phyloP scores from a whole-genome alignment of 1,284 basidiomycete genomes.

The Sanguinoderma infundibulare region DNA sequence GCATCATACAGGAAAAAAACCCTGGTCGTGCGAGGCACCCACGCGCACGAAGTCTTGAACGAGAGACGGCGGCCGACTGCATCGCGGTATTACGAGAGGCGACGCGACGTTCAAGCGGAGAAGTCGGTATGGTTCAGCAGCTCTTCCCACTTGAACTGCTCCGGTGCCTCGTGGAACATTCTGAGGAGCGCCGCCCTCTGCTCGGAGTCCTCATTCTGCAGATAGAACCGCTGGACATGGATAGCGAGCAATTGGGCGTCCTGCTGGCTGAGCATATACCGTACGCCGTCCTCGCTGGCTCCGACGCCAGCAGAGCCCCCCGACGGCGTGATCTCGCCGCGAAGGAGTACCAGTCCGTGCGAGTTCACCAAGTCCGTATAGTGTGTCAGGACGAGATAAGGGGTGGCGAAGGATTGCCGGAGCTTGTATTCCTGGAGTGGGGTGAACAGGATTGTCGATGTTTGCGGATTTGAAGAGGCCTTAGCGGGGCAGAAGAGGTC shows the following conservation, averaged over 20 bases:
- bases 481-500: conserved; percentile 46
- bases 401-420: conserved; percentile 87
- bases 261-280: conserved; percentile 73
- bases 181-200: conserved; percentile 55
- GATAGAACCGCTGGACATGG: conserved; percentile 83
- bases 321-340: conserved; percentile 89
- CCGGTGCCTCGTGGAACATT: conserved; percentile 75
- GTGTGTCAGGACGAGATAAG: conserved; percentile 88
- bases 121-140: conserved; percentile 54
- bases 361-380: conserved; percentile 88
- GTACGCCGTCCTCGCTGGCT: conserved; percentile 30
- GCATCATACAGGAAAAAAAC: too few species aligned
- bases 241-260: conserved; percentile 85
- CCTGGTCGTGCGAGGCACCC: too few species aligned
- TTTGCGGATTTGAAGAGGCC: conserved; percentile 50
- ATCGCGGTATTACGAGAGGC: too few species aligned
- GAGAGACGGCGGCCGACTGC: too few species aligned
- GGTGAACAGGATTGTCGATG: conserved; percentile 86
- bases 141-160: conserved; percentile 77
- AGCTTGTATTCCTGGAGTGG: conserved; percentile 95
- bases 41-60: too few species aligned
- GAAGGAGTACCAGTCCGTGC: conserved; percentile 86
- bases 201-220: conserved; percentile 54
- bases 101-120: conserved; percentile 14
- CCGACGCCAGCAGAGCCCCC: conserved; percentile 41